Evolutionary conservation across 345 rosid genomes (phyloP), one percentile per base, ranked within the genome.

Genomic region (Cardamine occulta): DNA sequence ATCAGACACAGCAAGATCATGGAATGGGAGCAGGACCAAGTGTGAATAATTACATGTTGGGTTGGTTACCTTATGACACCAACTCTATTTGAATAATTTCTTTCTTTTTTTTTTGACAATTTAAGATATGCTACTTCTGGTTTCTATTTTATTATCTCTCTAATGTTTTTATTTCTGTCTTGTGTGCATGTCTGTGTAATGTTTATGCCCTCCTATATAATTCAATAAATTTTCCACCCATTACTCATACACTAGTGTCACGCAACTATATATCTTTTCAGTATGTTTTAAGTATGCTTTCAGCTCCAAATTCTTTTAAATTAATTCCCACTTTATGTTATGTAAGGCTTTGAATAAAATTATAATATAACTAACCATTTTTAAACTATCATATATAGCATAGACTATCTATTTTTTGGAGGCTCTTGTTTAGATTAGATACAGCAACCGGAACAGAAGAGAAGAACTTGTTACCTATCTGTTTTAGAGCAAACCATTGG

Each of bases 21-120:
- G 88, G 81, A 47, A 86, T 80, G 45, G 85, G 82, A 26, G 93
- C 85, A 35, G 94, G 98, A 3, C 95, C 97, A 23, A 88, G 96
- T 80, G 82, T 81, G 81, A 87, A 81, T 78, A 91, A 85, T 74
- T 94, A 85, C 84, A 87, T 89, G 95, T 66, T 73, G 68, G 97
- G 93, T 78, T 94, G 98, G 98, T 77, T 94, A 66, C 97, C 97
- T 47, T 94, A 84, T 63, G 80, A 77, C 29, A 81, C 77, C 80
- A 77, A 64, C 64, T 62, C 74, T 69, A 69, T 68, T 69, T 76
- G 70, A 76, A 68, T n/a, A n/a, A n/a, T n/a, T n/a, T 0, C 57
- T 76, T 68, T 68, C 48, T 35, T 18, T 17, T 6, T 28, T 47
- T 74, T 58, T 75, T 68, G 68, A 48, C 45, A 75, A 61, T 62